Evolutionary conservation across 805 yeast genomes (phyloP), one percentile per base, ranked within the genome.

Genomic region (Candida ipomoeae): DNA sequence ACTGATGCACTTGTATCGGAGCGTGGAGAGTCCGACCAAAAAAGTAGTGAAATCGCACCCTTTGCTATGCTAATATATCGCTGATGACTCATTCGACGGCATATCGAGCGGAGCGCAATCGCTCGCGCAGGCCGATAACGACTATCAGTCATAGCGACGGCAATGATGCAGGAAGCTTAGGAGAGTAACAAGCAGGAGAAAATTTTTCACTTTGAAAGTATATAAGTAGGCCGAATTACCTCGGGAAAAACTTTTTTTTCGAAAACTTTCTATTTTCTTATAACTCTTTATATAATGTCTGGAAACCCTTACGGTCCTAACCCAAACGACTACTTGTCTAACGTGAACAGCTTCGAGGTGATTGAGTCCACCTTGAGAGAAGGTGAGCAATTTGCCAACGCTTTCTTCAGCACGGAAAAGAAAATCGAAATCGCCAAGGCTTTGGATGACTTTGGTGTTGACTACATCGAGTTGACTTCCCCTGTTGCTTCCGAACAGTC

Each of bases 301-400:
- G 59, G 49, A 36, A 80, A 80, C 62, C 84, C 84, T 42, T 80
- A 80, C 58, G 83, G 83, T 32, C 83, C 83, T 40, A 76, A 80
- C 56, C 84, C 84, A 20, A 69, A 80, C 53, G 84, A 80, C 66
- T 79, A 67, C 55, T 67, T 80, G 55, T 80, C 84, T 34, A 80
- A 80, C 57, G 84, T 80, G 26, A 67, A 70, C 54, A 72, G 71
- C 59, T 80, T 80, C 62, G 74, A 80, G 65, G 64, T 80, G 37
- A 80, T 80, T 51, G 84, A 80, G 60, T 75, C 82, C 29, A 80
- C 84, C 20, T 69, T 80, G 50, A 78, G 84, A 76, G 84, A 80
- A 63, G 84, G 84, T 61, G 84, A 80, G 64, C 84, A 80, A 63
- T 80, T 80, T 57, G 84, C 84, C 59, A 80, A 80, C 58, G 79